Evolutionary conservation across 352 stramenopile species (phyloP), one percentile per base, ranked within the genome.

Genomic region (Elongisporangium undulatum): DNA sequence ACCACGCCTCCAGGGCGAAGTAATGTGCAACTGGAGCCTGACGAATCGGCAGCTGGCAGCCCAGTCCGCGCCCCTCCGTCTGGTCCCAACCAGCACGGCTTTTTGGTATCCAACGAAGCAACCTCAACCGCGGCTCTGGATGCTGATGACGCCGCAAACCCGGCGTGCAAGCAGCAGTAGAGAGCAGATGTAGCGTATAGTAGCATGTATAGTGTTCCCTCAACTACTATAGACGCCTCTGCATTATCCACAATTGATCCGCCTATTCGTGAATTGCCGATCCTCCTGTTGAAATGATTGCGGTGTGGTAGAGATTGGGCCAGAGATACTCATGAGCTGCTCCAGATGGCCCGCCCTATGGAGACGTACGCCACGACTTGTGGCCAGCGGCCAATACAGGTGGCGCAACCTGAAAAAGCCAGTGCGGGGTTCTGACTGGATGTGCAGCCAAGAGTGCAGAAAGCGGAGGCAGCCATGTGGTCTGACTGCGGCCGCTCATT

Each of bases 91-190:
- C 52, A 51, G 23, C 49, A 60, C 8, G 69, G 68, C 22, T 85
- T 85, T 60, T 71, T 85, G 51, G 56, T 71, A 13, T 19, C 9
- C 29, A 41, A 9, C 29, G 29, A 41, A 52, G 26, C 22, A 49
- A 60, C 55, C 56, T 53, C 61, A 13, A 52, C 59, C 22, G 70
- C 55, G 22, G 56, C 68, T 22, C 62, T 73, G 19, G 65, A 72
- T 6, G 65, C 73, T 23, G 74, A 75, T 61, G 72, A 74, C 7
- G 64, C 69, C 60, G 71, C 67, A 9, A 55, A 63, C 26, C 67
- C 68, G 2, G 62, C 71, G 24, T 89, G 79, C 51, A 54, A 64
- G 8, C 76, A 87, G 66, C 79, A 89, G 56, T 89, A 77, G 56
- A 53, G 34, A 29, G n/a, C 29, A n/a, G 24, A 2, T 55, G 24